phyloP scores from a whole-genome alignment of 1,139 yeast genomes.

The Arxiozyma slooffiae region DNA sequence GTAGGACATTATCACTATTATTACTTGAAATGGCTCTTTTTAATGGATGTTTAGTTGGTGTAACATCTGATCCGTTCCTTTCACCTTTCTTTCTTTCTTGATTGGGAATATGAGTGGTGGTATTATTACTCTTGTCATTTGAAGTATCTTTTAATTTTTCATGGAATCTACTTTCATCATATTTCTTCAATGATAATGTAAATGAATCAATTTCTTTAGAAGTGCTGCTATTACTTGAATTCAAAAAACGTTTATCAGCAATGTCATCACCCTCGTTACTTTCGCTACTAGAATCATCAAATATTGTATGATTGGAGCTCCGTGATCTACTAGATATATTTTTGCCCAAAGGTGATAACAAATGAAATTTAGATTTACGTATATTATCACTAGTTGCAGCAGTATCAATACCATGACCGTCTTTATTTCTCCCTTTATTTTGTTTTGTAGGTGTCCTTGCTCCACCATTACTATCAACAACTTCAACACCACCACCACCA shows the following conservation, averaged over 20 bases:
- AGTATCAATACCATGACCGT: background rate
- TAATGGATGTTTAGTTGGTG: background rate
- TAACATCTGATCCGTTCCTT: background rate
- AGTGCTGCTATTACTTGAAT: background rate
- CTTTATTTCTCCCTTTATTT: background rate
- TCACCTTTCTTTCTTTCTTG: background rate
- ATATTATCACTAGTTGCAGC: background rate
- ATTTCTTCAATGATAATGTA: background rate
- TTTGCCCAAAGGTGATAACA: conserved; percentile 17
- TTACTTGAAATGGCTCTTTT: background rate
- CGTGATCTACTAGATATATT: conserved; percentile 1
- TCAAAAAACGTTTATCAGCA: background rate
- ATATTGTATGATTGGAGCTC: conserved; percentile 3
- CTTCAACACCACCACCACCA: too few species aligned
- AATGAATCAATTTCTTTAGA: background rate
- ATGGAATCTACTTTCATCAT: background rate
- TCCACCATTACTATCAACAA: background rate
- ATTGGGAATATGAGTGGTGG: background rate
- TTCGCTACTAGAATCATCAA: conserved; percentile 3
- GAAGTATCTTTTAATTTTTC: background rate
- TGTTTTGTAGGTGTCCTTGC: background rate
- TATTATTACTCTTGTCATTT: background rate
- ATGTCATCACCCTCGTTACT: background rate
- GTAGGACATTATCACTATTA: background rate
- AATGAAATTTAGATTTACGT: conserved; percentile 11